Conservation (phyloP, 768 basidiomycete species). For the Lactifluus echinatus region DNA sequence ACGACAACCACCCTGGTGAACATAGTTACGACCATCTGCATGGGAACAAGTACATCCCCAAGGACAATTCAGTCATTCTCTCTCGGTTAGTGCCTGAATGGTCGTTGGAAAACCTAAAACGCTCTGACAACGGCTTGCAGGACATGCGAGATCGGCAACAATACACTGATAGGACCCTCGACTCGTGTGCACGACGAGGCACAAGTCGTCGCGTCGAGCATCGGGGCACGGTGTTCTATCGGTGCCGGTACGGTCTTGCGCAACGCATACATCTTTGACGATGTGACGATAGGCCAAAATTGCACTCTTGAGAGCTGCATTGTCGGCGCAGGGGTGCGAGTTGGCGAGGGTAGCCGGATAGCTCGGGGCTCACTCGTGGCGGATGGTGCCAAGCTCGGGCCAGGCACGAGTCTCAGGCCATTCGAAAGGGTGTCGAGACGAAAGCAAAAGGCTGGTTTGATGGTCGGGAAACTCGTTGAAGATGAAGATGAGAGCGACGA, state of each 20-base stretch:
- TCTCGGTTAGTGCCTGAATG: conserved; percentile 52
- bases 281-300: conserved; percentile 58
- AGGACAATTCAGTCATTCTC: conserved; percentile 65
- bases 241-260: conserved; percentile 61
- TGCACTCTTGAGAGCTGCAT: conserved; percentile 73
- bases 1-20: conserved; percentile 81
- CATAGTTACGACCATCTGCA: conserved; percentile 78
- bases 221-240: conserved; percentile 68
- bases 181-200: conserved; percentile 60
- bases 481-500: conserved; percentile 29
- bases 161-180: conserved; percentile 78
- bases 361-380: conserved; percentile 73
- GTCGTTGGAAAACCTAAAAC: not conserved
- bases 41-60: conserved; percentile 84
- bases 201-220: conserved; percentile 60
- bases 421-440: conserved; percentile 69
- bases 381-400: conserved; percentile 73
- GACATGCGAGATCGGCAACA: conserved; percentile 72
- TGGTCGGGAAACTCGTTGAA: conserved; percentile 22
- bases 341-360: conserved; percentile 61
- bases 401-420: conserved; percentile 51
- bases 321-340: conserved; percentile 64
- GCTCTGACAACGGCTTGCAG: conserved; percentile 32
- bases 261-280: conserved; percentile 79
- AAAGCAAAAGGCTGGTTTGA: conserved; percentile 24